phyloP scores from a whole-genome alignment of 208 protist genomes.

The Porcisia hertigi region DNA sequence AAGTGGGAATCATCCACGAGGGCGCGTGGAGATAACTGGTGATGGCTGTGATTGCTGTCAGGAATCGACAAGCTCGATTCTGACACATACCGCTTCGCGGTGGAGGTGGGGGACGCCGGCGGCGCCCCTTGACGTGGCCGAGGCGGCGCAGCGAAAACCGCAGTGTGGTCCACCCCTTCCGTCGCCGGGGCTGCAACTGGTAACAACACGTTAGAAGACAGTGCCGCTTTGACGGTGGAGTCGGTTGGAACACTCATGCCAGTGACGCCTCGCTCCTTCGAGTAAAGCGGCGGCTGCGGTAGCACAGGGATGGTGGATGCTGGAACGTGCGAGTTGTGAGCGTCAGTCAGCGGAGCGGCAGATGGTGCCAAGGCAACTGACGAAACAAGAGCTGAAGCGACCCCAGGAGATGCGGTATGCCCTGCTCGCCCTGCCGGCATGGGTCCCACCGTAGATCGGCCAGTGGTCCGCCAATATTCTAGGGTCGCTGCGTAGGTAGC shows the following conservation, averaged over 20 bases:
- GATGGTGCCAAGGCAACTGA: neutral
- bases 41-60: neutral
- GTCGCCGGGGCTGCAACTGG: neutral
- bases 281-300: neutral
- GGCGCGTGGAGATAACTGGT: neutral
- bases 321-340: neutral
- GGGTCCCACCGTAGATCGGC: neutral
- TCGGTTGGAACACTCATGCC: constrained; percentile 10
- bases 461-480: constrained; percentile 11
- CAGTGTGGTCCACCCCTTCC: too few species aligned
- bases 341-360: neutral
- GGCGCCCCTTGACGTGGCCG: neutral
- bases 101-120: neutral
- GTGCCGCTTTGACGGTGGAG: neutral
- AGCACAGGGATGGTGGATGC: neutral
- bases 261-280: neutral
- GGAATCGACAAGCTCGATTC: neutral
- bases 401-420: neutral
- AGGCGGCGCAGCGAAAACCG: neutral
- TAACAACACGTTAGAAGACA: neutral
- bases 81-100: neutral
- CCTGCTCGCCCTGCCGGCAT: neutral
- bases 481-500: constrained; percentile 15
- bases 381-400: neutral
- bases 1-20: neutral